These are phyloP conservation scores for Euphorbia tirucalli DNA, from an alignment of 345 rosid species.

Conservation along the genomic window DNA sequence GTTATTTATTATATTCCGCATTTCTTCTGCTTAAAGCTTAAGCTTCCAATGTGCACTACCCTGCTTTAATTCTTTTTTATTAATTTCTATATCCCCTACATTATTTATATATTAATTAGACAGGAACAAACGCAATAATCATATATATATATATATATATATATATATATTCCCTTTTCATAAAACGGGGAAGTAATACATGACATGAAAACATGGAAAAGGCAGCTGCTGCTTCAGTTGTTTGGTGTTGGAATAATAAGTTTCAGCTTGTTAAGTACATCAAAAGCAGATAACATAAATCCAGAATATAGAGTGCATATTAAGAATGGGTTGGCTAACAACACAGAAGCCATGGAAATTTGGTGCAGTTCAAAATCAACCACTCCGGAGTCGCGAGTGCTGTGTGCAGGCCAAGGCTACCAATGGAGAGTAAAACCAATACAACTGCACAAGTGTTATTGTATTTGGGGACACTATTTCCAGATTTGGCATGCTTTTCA, in stretches of 20 bases:
- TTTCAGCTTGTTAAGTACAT: background rate
- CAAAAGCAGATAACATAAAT: background rate
- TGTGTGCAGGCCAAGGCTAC: slow-evolving; percentile 13
- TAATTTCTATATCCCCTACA: no score
- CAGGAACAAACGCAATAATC: no score
- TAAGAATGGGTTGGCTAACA: background rate
- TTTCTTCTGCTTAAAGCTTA: no score
- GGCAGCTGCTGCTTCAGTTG: background rate
- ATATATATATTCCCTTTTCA: no score
- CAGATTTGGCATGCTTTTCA: slow-evolving; percentile 1
- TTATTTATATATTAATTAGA: no score
- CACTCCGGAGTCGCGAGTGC: background rate
- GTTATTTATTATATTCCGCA: no score
- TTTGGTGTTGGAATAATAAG: background rate
- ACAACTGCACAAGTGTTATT: background rate
- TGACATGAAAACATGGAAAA: background rate
- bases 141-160: no score
- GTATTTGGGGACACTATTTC: slow-evolving; percentile 3
- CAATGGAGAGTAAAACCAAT: slow-evolving; percentile 8
- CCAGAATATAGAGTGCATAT: background rate
- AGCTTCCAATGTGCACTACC: no score
- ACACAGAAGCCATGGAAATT: background rate
- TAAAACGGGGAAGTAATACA: no score
- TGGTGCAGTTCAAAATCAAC: background rate
- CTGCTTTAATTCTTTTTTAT: no score